Conservation (phyloP, 2,329 filamentous ascomycete species). For the Xylariales sp. region DNA sequence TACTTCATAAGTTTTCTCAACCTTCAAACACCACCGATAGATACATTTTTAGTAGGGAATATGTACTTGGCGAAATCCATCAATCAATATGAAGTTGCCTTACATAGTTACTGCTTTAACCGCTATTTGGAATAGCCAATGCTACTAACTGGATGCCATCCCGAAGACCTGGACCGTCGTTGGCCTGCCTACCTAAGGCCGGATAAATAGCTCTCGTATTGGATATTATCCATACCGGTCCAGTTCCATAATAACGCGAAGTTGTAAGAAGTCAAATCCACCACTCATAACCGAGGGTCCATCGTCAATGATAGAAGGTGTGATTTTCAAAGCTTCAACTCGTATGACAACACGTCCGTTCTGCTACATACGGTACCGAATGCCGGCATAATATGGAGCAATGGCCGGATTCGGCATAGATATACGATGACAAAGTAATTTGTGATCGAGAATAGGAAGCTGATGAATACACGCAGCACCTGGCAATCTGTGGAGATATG, state of each 20-base stretch:
- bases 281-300: conserved; percentile 9
- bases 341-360: not conserved
- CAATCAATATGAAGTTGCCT: no score
- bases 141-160: no score
- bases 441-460: conserved; percentile 5
- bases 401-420: conserved; percentile 16
- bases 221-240: no score
- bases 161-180: no score
- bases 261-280: conserved; percentile 17
- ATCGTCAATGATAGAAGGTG: conserved; percentile 3
- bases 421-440: conserved; percentile 19
- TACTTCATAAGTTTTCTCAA: no score
- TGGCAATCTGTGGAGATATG: not conserved
- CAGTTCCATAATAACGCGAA: conserved; percentile 19
- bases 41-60: no score
- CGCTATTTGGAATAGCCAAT: no score
- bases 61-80: no score
- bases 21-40: no score
- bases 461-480: not conserved
- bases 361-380: conserved; percentile 5
- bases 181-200: no score
- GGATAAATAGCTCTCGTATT: no score
- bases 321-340: not conserved
- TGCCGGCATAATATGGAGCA: conserved; percentile 13
- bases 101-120: no score